Base-by-base conservation (phyloP, 1,284 basidiomycete species). In the Sphagnurus paluster region DNA sequence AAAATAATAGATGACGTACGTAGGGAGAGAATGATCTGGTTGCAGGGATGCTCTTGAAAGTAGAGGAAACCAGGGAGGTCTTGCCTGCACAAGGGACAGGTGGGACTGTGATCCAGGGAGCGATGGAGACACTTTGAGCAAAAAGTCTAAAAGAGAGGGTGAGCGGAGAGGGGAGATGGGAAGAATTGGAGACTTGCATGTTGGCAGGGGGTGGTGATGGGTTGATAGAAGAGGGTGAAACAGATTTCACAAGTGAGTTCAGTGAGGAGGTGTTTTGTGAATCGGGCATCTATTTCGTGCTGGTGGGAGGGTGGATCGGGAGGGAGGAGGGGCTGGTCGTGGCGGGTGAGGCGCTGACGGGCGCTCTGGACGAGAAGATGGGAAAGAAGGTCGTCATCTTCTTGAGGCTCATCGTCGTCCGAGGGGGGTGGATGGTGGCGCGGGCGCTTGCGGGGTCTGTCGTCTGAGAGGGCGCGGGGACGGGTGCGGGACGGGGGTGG, bases 201-300 rank as follows among this genome's bases (percentile, higher is more conserved):
- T 63, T 96, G 93, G 64, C 95, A 98, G 3, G 90, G 90, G 1
- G 93, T 92, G 6, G 95, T 98, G 46, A 95, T 75, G 1, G 94
- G 94, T 52, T 92, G 81, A 69, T 86, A 84, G 48, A 95, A 74
- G 29, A 96, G 69, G 62, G 80, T 77, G 59, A 91, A 89, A 68
- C 95, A 98, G 25, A 98, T 92, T 65, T 95, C 90, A 65, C 94
- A 98, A 23, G 84, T 87, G 42, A 96, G 73, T 57, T 93, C 87
- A 8, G 77, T 63, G 21, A 80, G 62, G 5, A 97, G 74, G 36
- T 89, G 84, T 61, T 89, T 90, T 58, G 82, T 75, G 54, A 91
- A 81, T 34, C 65, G 63, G 2, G 57, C 53, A 36, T 63, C 61
- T 33, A 61, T 46, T 13, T 21, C 2, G 25, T 5, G n/a, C 40